phyloP scores from a whole-genome alignment of 2,329 filamentous ascomycete genomes.

The Fonsecaea pedrosoi region DNA sequence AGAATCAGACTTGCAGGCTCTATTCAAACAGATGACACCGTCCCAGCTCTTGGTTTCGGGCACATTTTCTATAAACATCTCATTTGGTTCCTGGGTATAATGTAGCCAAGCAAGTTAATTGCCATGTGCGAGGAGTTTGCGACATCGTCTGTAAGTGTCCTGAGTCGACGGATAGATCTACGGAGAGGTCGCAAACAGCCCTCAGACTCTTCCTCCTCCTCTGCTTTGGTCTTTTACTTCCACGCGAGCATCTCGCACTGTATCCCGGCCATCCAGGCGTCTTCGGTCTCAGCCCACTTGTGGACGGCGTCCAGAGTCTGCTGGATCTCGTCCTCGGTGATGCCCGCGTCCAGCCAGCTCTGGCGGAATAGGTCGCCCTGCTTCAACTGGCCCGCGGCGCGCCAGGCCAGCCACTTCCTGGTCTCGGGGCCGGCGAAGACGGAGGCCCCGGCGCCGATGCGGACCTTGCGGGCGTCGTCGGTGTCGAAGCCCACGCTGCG shows the following conservation, averaged over 20 bases:
- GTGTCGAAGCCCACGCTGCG: conserved; percentile 44
- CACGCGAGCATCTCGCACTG: conserved; percentile 51
- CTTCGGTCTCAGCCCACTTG: conserved; percentile 48
- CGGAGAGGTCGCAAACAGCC: too few relatives aligned
- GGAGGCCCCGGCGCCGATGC: conserved; percentile 43
- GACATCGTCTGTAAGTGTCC: too few relatives aligned
- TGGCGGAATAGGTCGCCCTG: conserved; percentile 45
- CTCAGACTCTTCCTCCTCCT: too few relatives aligned
- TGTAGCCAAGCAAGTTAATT: background rate
- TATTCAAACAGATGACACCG: background rate
- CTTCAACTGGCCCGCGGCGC: conserved; percentile 42
- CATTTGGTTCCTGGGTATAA: background rate
- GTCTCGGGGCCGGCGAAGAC: conserved; percentile 42
- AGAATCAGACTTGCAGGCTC: background rate
- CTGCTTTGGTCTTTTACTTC: conserved; percentile 43
- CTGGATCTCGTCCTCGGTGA: conserved; percentile 47
- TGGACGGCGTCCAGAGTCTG: conserved; percentile 43
- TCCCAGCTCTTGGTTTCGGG: background rate
- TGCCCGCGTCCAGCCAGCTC: conserved; percentile 48
- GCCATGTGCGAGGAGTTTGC: too few relatives aligned
- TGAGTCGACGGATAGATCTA: too few relatives aligned
- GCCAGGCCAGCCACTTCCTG: conserved; percentile 42
- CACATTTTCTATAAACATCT: background rate
- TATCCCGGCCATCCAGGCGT: conserved; percentile 48
- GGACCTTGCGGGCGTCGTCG: conserved; percentile 41